Evolutionary conservation across 495 filamentous ascomycete genomes (phyloP).

Genomic region (Aspergillus steynii): DNA sequence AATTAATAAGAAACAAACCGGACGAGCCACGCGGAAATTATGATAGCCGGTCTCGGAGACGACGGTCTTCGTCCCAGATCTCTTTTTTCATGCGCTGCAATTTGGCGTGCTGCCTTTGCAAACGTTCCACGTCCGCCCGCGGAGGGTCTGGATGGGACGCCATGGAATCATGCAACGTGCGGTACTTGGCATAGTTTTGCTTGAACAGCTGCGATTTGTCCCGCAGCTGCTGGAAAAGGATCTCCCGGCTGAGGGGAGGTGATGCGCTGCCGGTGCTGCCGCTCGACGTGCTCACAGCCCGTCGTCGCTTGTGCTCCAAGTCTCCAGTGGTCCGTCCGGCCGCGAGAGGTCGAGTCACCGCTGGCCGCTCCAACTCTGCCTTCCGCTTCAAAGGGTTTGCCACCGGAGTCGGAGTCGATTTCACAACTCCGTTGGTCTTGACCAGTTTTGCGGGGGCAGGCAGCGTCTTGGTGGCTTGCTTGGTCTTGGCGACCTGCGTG

Average conservation of each 20-base stretch:
- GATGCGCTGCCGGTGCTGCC: conserved; percentile 52
- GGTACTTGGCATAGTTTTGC: conserved; percentile 62
- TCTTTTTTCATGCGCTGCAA: conserved; percentile 65
- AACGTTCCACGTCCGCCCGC: conserved; percentile 53
- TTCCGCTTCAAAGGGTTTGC: conserved; percentile 51
- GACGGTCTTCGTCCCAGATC: conserved; percentile 55
- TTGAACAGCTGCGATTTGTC: conserved; percentile 63
- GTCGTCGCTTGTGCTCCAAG: conserved; percentile 46
- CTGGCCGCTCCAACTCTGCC: conserved; percentile 36
- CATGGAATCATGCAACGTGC: conserved; percentile 60
- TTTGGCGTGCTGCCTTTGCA: conserved; percentile 61
- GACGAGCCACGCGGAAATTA: neutral
- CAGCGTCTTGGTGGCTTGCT: conserved; percentile 18
- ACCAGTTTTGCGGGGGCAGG: conserved; percentile 20
- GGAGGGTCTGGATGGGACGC: conserved; percentile 51
- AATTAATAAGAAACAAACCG: conserved; percentile 4
- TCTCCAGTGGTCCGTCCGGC: conserved; percentile 33
- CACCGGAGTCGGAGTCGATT: conserved; percentile 23
- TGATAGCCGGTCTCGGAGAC: conserved; percentile 28
- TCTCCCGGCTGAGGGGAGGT: conserved; percentile 44
- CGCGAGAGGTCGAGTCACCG: conserved; percentile 17
- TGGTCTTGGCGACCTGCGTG: conserved; percentile 35
- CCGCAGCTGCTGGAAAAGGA: conserved; percentile 42
- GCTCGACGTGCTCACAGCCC: conserved; percentile 45
- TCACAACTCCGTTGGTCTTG: conserved; percentile 31